Evolutionary conservation across 495 filamentous ascomycete genomes (phyloP).

Genomic region (Parachaetomium inaequale): DNA sequence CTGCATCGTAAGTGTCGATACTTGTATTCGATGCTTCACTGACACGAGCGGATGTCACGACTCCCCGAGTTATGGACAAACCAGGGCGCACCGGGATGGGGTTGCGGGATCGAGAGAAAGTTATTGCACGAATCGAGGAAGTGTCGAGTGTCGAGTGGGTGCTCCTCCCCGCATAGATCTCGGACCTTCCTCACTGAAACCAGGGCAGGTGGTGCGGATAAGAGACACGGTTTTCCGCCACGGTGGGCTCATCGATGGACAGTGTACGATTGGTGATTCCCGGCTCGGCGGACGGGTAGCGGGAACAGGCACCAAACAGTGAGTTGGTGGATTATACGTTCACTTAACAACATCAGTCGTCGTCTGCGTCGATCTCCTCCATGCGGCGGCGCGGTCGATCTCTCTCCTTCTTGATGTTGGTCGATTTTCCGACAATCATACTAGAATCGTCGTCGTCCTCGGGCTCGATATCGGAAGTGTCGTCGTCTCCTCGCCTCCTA

Average conservation of each 20-base stretch:
- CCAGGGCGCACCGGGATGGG: background rate
- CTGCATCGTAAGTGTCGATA: background rate
- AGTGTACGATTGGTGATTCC: background rate
- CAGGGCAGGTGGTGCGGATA: background rate
- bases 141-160: background rate
- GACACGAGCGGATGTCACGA: background rate
- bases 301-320: background rate
- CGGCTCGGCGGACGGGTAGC: background rate
- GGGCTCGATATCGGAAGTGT: slow-evolving; percentile 28
- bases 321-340: background rate
- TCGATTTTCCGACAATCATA: slow-evolving; percentile 23
- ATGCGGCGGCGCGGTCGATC: background rate
- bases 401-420: slow-evolving; percentile 27
- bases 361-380: slow-evolving; percentile 22
- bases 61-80: background rate
- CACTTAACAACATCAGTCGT: slow-evolving; percentile 7
- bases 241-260: background rate
- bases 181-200: background rate
- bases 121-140: background rate
- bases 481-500: slow-evolving; percentile 25
- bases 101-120: background rate
- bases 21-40: background rate
- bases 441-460: slow-evolving; percentile 31
- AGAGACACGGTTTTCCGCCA: background rate
- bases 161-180: background rate